Percentiles rank a stretch among this genome's conserved stretches.
These are phyloP conservation scores for Suillus variegatus DNA, from an alignment of 768 basidiomycete genomes.

Conservation along the genomic window DNA sequence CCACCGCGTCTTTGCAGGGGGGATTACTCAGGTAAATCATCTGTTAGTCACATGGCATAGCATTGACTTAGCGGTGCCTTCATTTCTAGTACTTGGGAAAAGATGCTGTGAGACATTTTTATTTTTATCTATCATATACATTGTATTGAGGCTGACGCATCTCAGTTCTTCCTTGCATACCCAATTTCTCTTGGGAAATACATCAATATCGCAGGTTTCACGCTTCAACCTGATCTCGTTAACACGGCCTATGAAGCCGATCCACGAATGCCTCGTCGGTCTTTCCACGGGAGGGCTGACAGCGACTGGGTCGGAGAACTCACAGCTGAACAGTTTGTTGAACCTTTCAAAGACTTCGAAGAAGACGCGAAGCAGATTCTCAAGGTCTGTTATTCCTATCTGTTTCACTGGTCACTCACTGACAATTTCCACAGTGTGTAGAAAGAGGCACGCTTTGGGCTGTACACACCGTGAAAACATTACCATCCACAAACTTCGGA, in stretches of 20 bases:
- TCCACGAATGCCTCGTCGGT: constrained; percentile 13
- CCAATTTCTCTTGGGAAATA: constrained; percentile 57
- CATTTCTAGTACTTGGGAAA: constrained; percentile 56
- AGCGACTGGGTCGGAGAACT: constrained; percentile 54
- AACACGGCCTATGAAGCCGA: constrained; percentile 38
- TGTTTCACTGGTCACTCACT: not conserved
- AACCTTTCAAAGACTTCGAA: constrained; percentile 55
- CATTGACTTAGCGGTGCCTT: not conserved
- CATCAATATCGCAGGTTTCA: constrained; percentile 67
- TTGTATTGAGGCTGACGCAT: constrained; percentile 1
- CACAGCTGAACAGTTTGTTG: constrained; percentile 45
- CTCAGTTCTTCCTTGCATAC: constrained; percentile 62
- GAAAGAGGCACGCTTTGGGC: constrained; percentile 61
- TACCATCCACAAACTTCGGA: constrained; percentile 53
- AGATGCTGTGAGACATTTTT: constrained; percentile 37
- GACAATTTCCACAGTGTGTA: constrained; percentile 43
- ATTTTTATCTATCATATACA: not conserved
- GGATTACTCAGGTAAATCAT: constrained; percentile 47
- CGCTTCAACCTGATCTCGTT: constrained; percentile 50
- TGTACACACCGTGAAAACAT: constrained; percentile 55
- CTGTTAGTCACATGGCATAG: not conserved
- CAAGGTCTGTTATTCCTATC: constrained; percentile 39
- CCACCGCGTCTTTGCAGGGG: constrained; percentile 46
- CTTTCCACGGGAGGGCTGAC: constrained; percentile 25
- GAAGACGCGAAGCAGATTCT: constrained; percentile 58